phyloP scores from a whole-genome alignment of 768 basidiomycete species.

The Tulasnella sp. region DNA sequence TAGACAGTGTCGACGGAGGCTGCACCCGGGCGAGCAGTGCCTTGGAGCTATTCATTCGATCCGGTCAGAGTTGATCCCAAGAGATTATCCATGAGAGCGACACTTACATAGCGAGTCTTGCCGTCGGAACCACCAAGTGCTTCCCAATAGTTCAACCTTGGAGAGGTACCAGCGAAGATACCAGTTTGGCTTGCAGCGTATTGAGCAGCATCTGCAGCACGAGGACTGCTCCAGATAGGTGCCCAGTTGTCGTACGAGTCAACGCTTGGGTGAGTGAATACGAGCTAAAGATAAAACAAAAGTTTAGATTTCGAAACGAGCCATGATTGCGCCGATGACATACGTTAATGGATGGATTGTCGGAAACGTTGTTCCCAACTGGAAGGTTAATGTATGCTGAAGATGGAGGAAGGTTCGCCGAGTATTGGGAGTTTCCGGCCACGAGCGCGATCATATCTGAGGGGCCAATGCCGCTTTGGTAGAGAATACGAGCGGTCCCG shows the following conservation, averaged over 20 bases:
- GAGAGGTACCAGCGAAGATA: constrained; percentile 50
- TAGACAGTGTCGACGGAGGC: constrained; percentile 43
- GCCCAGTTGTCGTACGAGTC: constrained; percentile 59
- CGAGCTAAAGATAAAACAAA: constrained; percentile 29
- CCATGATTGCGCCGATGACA: constrained; percentile 8
- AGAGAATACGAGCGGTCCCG: constrained; percentile 31
- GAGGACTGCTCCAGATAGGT: constrained; percentile 46
- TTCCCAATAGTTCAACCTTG: constrained; percentile 52
- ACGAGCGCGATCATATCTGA: constrained; percentile 49
- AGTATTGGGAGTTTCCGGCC: constrained; percentile 40
- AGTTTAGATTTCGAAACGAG: background rate
- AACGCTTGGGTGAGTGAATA: constrained; percentile 56
- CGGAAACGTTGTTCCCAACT: constrained; percentile 46
- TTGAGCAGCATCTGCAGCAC: constrained; percentile 48
- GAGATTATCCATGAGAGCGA: background rate
- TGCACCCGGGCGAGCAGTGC: constrained; percentile 55
- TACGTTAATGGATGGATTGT: constrained; percentile 56
- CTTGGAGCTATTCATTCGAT: constrained; percentile 41
- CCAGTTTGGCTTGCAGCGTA: constrained; percentile 47
- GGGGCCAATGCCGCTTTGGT: constrained; percentile 41
- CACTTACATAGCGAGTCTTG: constrained; percentile 43
- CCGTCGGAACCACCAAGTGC: constrained; percentile 42
- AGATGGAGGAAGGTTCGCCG: constrained; percentile 42
- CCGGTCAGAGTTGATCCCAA: background rate
- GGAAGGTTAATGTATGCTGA: constrained; percentile 51